These are phyloP conservation scores for Wickerhamiella bombiphila DNA, from an alignment of 805 yeast genomes.

Conservation along the genomic window DNA sequence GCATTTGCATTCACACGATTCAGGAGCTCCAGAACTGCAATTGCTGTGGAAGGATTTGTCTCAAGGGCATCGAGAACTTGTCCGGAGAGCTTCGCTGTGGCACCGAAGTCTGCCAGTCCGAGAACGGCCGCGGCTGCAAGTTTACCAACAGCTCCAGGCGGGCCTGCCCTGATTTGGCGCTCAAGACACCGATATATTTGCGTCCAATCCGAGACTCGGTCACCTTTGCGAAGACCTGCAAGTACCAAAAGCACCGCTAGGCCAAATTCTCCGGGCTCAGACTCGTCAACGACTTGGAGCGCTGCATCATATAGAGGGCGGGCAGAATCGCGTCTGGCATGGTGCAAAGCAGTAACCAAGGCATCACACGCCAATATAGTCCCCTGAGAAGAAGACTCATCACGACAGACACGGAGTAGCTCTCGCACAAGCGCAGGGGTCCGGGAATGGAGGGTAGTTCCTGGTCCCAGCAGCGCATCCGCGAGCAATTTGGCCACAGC, in stretches of 20 bases:
- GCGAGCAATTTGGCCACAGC: slow-evolving; percentile 49
- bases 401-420: slow-evolving; percentile 9
- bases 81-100: slow-evolving; percentile 9
- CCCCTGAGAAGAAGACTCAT: background rate
- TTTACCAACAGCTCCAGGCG: slow-evolving; percentile 5
- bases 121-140: slow-evolving; percentile 11
- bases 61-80: slow-evolving; percentile 3
- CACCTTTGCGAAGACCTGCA: slow-evolving; percentile 26
- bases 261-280: slow-evolving; percentile 2
- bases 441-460: slow-evolving; percentile 62
- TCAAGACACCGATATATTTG: slow-evolving; percentile 7
- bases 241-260: slow-evolving; percentile 17
- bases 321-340: slow-evolving; percentile 21
- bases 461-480: slow-evolving; percentile 61
- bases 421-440: slow-evolving; percentile 33
- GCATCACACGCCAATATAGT: slow-evolving; percentile 12
- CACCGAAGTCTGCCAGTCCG: slow-evolving; percentile 13
- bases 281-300: background rate
- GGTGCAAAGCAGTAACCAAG: slow-evolving; percentile 22
- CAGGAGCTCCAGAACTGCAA: background rate
- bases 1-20: background rate
- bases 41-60: background rate
- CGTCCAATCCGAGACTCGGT: slow-evolving; percentile 25
- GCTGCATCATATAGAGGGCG: slow-evolving; percentile 16
- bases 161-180: background rate